A percentile compares a stretch with the other conserved stretches of the same genome.
Conservation (phyloP, 2,329 filamentous ascomycete genomes). For the Penicillium olsonii region DNA sequence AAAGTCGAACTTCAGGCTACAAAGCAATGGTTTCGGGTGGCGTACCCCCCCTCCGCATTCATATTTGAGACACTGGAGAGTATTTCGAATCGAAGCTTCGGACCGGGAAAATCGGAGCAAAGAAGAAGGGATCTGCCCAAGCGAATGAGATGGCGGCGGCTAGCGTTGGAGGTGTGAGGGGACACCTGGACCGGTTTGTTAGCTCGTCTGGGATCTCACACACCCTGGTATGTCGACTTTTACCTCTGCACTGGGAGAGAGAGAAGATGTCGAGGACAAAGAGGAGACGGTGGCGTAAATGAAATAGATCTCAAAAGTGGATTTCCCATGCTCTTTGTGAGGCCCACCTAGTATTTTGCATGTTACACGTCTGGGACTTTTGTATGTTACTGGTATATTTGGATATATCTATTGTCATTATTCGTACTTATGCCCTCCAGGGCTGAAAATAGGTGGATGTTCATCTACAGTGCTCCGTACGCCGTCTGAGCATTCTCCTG, state of each 20-base stretch:
- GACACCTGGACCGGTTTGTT: slow-evolving; percentile 20
- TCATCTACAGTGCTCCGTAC: too few species aligned
- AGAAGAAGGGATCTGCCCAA: slow-evolving; percentile 4
- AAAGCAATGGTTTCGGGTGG: slow-evolving; percentile 40
- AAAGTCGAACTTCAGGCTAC: slow-evolving; percentile 37
- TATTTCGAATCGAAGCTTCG: slow-evolving; percentile 5
- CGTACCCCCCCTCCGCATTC: slow-evolving; percentile 37
- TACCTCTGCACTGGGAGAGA: not conserved
- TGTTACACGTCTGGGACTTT: not conserved
- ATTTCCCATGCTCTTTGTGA: not conserved
- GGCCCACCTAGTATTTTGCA: not conserved
- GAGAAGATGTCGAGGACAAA: not conserved
- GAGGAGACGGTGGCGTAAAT: not conserved
- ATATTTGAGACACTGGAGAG: slow-evolving; percentile 32
- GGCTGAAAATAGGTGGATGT: too few species aligned
- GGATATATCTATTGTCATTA: not conserved
- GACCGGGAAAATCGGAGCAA: slow-evolving; percentile 7
- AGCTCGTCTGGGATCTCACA: too few species aligned
- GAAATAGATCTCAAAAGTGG: not conserved
- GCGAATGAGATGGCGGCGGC: slow-evolving; percentile 17
- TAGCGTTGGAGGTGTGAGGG: slow-evolving; percentile 1
- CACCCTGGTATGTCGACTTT: too few species aligned
- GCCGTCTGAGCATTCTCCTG: too few species aligned
- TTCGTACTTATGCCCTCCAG: too few species aligned
- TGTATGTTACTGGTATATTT: not conserved